These are phyloP conservation scores for Aspergillus fructus DNA, from an alignment of 2,329 filamentous ascomycete genomes.

Conservation along the genomic window DNA sequence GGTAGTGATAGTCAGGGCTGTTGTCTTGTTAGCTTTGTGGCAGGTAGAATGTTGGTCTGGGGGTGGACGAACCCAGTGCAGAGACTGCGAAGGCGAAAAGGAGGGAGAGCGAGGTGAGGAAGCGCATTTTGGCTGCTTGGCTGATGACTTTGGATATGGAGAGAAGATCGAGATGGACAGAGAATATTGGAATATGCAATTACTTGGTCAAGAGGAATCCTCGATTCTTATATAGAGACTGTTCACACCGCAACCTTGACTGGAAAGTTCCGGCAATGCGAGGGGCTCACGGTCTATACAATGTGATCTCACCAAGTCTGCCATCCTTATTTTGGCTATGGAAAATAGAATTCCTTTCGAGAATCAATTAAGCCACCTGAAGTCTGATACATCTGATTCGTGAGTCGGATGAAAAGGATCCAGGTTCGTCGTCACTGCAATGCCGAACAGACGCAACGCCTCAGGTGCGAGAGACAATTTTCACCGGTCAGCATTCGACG, in stretches of 20 bases:
- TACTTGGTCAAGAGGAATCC: not conserved
- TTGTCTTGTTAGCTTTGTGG: not conserved
- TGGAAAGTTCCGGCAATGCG: conserved; percentile 5
- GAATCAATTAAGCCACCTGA: not conserved
- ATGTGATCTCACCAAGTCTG: not conserved
- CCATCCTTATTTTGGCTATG: not conserved
- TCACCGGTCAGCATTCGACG: not conserved
- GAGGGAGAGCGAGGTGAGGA: conserved; percentile 21
- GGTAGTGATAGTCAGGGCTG: conserved; percentile 35
- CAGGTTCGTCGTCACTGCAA: not conserved
- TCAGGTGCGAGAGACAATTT: not conserved
- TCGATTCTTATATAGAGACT: conserved; percentile 6
- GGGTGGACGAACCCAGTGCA: conserved; percentile 25
- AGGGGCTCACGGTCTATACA: conserved; percentile 5
- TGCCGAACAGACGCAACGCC: not conserved
- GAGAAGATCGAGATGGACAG: not conserved
- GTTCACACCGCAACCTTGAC: conserved; percentile 3
- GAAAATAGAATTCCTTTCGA: not conserved
- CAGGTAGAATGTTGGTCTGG: not conserved
- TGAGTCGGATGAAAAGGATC: not conserved
- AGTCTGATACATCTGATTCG: conserved; percentile 8
- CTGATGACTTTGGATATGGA: not conserved
- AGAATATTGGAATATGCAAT: not conserved
- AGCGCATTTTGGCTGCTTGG: conserved; percentile 27
- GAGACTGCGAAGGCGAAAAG: conserved; percentile 30